Evolutionary conservation across 768 basidiomycete genomes (phyloP), one percentile per base, ranked within the genome.

Genomic region (Cystofilobasidium capitatum): DNA sequence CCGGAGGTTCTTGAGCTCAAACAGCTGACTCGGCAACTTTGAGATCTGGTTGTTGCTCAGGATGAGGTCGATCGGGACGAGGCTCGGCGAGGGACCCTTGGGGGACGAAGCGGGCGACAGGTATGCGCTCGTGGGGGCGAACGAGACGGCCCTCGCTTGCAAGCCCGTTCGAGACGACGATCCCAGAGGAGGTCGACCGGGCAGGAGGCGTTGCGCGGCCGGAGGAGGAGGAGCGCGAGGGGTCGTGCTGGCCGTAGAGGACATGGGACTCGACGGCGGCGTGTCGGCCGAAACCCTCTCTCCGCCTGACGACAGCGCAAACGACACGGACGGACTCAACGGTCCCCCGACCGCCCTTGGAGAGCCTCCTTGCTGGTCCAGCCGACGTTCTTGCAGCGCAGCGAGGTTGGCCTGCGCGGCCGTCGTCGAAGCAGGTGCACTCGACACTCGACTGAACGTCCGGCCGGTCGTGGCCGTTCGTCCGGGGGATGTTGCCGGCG

Each of bases 391-490:
- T 17, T 55, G 51, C 8, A 55, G 51, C 5, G 51, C 51, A 22
- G 51, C 51, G 1, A 55, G 51, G 14, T 55, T 55, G 8, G 51
- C 51, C 12, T 55, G 51, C 8, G 51, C 51, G 12, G 51, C 51
- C 51, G 51, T 55, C 51, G 51, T 55, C 51, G 51, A 55, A 5
- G 51, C 51, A 26, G 51, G 51, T 31, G 51, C 51, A 12, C 17
- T 22, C 51, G 51, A 31, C 3, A 55, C 51, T 1, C 51, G 51
- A 20, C 29, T 55, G 29, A 55, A 55, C 29, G 51, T 55, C 29
- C 51, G 51, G n/a, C n/a, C n/a, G 3, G 51, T 55, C 5, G 51
- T 31, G 12, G 51, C 29, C 29, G 29, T 13, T 4, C 16, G 9
- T 8, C 51, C 5, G 10, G 51, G 51, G 14, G 51, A 55, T 3